Conservation (phyloP, 108 stramenopile genomes). For the Nannochloropsis oceanica region DNA sequence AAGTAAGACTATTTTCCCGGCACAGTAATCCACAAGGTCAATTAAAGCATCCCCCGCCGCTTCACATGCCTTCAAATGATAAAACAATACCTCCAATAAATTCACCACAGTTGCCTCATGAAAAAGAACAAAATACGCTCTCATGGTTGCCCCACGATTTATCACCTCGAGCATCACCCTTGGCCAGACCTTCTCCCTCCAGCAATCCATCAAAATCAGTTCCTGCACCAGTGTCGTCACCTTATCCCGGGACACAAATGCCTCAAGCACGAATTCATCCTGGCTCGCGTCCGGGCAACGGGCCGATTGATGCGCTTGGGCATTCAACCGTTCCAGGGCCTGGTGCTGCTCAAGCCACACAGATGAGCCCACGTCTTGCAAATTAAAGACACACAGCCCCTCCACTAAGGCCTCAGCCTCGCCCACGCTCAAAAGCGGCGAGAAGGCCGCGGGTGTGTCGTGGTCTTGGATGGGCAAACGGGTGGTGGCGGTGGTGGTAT, state of each 20-base stretch:
- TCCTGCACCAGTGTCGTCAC: slow-evolving; percentile 35
- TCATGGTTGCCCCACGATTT: slow-evolving; percentile 21
- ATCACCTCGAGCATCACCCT: background rate
- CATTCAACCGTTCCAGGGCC: slow-evolving; percentile 38
- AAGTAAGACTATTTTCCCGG: slow-evolving; percentile 31
- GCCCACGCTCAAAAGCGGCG: slow-evolving; percentile 9
- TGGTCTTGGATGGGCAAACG: slow-evolving; percentile 1
- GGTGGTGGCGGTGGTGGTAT: background rate
- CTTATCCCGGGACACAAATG: slow-evolving; percentile 44
- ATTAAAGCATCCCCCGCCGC: slow-evolving; percentile 31
- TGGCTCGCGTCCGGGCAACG: background rate
- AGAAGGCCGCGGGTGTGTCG: background rate
- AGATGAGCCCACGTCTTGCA: slow-evolving; percentile 9
- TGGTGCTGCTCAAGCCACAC: slow-evolving; percentile 38
- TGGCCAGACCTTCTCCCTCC: slow-evolving; percentile 23
- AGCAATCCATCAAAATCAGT: slow-evolving; percentile 41
- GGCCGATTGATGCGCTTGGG: slow-evolving; percentile 42
- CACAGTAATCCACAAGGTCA: slow-evolving; percentile 46
- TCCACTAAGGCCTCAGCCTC: slow-evolving; percentile 17
- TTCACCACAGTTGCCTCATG: slow-evolving; percentile 47
- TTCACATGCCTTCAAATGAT: slow-evolving; percentile 39
- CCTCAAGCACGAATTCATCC: slow-evolving; percentile 47
- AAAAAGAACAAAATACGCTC: slow-evolving; percentile 42
- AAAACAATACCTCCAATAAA: slow-evolving; percentile 40
- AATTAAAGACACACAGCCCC: slow-evolving; percentile 2